Evolutionary conservation across 2,329 filamentous ascomycete genomes (phyloP), one percentile per base, ranked within the genome.

Genomic region (Thelonectria olida): DNA sequence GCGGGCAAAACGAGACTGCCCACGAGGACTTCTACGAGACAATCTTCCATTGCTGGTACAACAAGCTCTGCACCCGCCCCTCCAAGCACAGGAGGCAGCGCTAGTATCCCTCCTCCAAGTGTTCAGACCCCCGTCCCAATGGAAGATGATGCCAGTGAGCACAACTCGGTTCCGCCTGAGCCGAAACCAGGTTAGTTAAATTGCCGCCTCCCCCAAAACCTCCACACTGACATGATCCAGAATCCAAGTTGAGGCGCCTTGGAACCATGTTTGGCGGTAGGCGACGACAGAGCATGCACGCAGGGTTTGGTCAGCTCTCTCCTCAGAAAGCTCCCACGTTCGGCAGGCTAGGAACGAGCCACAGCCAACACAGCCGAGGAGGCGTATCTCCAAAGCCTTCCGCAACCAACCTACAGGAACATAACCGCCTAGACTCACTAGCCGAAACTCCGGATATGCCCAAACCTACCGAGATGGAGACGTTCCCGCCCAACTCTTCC

Each of bases 191-290:
- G 75, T 77, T 61, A 51, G 75, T 56, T 0, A 2, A 3, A 17
- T 51, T 7, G n/a, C n/a, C n/a, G n/a, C 2, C 2, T 7, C 20
- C 10, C n/a, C 5, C 3, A 4, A 3, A 7, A 41, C 19, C 9
- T 4, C 13, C 12, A 19, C 19, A 68, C 73, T 77, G 59, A 76
- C 71, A 25, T 45, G 48, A 4, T 20, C 52, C 34, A 71, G 85
- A 87, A 69, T 85, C 85, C 57, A 87, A 84, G 67, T 72, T 88
- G 41, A 82, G 88, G 47, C 84, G 89, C 56, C 83, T 92, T 54
- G 90, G 90, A 15, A 92, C 90, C 12, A 89, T 92, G 80, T 83
- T 92, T 44, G 76, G 76, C 17, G 85, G 86, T 25, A 83, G 88
- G 20, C 80, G 88, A 61, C 82, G 89, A 38, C 88, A 91, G 74